Evolutionary conservation across 2,329 filamentous ascomycete species (phyloP).

Genomic region (Arthroderma sp.): DNA sequence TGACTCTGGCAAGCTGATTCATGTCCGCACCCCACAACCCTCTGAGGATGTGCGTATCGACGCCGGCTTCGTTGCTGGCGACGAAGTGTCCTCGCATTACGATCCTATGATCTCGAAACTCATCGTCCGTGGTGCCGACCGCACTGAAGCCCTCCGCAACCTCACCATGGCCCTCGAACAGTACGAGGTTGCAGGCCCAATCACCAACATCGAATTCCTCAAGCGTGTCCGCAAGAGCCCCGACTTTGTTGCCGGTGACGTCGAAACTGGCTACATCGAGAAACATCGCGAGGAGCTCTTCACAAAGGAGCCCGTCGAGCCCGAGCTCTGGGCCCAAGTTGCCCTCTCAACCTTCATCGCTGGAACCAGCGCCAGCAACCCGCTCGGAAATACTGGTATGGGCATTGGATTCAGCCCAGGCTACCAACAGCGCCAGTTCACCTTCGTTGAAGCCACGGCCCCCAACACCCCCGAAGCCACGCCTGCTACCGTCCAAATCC

Average conservation of each 20-base stretch:
- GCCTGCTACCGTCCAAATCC: conserved; percentile 38
- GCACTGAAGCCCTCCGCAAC: conserved; percentile 71
- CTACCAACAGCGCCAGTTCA: conserved; percentile 52
- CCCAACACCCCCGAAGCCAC: conserved; percentile 31
- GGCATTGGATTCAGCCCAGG: conserved; percentile 49
- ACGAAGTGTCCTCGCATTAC: conserved; percentile 87
- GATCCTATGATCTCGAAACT: conserved; percentile 99
- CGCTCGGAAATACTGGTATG: conserved; percentile 21
- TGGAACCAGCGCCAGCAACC: conserved; percentile 25
- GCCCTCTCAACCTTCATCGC: conserved; percentile 60
- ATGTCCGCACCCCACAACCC: conserved; percentile 60
- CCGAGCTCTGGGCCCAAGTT: conserved; percentile 75
- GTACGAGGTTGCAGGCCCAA: conserved; percentile 84
- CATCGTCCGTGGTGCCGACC: conserved; percentile 71
- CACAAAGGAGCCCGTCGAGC: conserved; percentile 44
- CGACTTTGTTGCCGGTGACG: conserved; percentile 73
- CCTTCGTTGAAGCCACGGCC: conserved; percentile 38
- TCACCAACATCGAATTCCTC: conserved; percentile 94
- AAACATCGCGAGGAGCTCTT: conserved; percentile 78
- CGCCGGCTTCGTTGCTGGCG: conserved; percentile 80
- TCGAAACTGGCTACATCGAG: conserved; percentile 93
- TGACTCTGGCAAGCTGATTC: conserved; percentile 76
- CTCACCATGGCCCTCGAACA: conserved; percentile 67
- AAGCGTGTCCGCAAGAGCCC: conserved; percentile 72
- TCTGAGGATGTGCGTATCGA: conserved; percentile 75